Percentiles rank a stretch among this genome's conserved stretches.
Evolutionary conservation across 495 filamentous ascomycete genomes (phyloP).

Genomic region (Pseudomonodictys pantanalensis): DNA sequence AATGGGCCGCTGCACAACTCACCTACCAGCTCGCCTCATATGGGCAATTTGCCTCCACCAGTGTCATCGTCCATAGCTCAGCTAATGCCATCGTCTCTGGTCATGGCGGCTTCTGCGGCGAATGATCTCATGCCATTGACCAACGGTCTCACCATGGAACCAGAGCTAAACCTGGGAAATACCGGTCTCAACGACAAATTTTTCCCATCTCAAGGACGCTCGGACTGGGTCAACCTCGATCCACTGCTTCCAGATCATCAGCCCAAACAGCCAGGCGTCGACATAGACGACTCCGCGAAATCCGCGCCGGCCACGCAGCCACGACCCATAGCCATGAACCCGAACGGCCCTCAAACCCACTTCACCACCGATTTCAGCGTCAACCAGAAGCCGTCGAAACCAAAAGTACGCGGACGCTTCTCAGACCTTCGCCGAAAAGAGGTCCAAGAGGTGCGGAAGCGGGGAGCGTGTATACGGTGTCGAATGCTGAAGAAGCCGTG

Average conservation of each 20-base stretch:
- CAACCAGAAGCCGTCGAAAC: slow-evolving; percentile 47
- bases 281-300: slow-evolving; percentile 19
- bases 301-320: slow-evolving; percentile 47
- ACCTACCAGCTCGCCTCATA: slow-evolving; percentile 28
- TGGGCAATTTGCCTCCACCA: slow-evolving; percentile 16
- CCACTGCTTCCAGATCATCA: slow-evolving; percentile 36
- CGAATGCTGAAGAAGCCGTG: slow-evolving; percentile 85
- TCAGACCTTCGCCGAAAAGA: slow-evolving; percentile 66
- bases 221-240: slow-evolving; percentile 24
- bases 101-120: slow-evolving; percentile 46
- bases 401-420: slow-evolving; percentile 67
- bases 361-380: slow-evolving; percentile 55
- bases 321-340: slow-evolving; percentile 56
- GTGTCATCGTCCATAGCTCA: slow-evolving; percentile 21
- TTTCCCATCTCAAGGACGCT: slow-evolving; percentile 26
- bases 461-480: slow-evolving; percentile 82
- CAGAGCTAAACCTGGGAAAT: slow-evolving; percentile 30
- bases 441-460: slow-evolving; percentile 75
- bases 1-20: slow-evolving; percentile 26
- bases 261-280: slow-evolving; percentile 5
- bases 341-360: slow-evolving; percentile 52
- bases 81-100: slow-evolving; percentile 33
- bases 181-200: slow-evolving; percentile 35
- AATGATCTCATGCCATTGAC: slow-evolving; percentile 49
- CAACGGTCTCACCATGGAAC: slow-evolving; percentile 35